Base-by-base conservation (phyloP, 2,329 filamentous ascomycete species). In the Aspergillus ochraceus region DNA sequence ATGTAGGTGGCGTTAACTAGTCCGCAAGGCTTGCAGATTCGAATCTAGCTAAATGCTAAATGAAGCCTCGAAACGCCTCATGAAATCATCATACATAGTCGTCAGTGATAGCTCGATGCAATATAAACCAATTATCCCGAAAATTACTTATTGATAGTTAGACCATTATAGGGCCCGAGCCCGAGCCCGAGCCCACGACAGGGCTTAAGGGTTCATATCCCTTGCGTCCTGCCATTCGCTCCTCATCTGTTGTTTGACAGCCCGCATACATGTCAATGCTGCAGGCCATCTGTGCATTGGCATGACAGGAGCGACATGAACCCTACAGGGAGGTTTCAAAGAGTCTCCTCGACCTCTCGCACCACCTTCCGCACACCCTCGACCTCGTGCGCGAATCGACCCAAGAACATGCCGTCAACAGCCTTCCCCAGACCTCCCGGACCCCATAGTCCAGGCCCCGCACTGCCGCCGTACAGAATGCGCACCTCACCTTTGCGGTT, bases 381-480 rank as follows among this genome's bases (percentile, higher is more conserved):
- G 9, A 90, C 83, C 70, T 94, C 87, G 76, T 96, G 91, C 12
- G 87, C 91, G 73, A 95, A 96, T 29, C 92, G 79, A 0, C 91
- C 92, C 58, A 96, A 73, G 69, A 95, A 95, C 74, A 95, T 79
- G 0, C 91, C 91, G 76, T 96, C 91, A 12, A 94, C 86, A 0
- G 86, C 88, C 24, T 85, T 82, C 57, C 84, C 86, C 62, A 95
- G 78, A 65, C 82, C 75, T 6, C 74, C 72, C 6, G 56, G 56
- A 29, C 74, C 69, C 74, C 90, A 96, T 51, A 92, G 81, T 0
- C 91, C 91, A 1, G 90, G 90, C 0, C 91, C 90, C 11, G 92
- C 91, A 72, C 90, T 92, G 1, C 91, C 91, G 0, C 92, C 91
- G 72, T 96, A 96, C 19, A 96, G 73, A 49, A 95, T 87, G 61